phyloP scores from a whole-genome alignment of 352 stramenopile species.

The Globisporangium nunn region DNA sequence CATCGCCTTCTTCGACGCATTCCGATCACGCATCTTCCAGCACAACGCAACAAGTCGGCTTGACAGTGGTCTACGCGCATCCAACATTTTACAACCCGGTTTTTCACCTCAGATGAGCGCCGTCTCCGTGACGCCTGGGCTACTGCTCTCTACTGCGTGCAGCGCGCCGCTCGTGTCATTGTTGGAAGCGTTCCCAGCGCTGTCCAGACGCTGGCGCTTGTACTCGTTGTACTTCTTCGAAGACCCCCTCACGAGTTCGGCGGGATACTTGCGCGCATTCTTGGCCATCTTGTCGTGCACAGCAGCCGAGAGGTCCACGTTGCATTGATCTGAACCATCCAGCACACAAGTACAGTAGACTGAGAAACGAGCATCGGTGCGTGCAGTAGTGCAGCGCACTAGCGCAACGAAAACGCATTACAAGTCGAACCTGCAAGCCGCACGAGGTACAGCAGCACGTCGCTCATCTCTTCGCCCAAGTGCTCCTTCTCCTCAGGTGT shows the following conservation, averaged over 20 bases:
- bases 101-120: constrained; percentile 2
- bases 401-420: not conserved
- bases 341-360: not conserved
- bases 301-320: constrained; percentile 83
- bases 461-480: constrained; percentile 93
- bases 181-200: not conserved
- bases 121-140: constrained; percentile 1
- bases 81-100: not conserved
- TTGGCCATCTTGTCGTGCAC: constrained; percentile 92
- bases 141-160: not conserved
- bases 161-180: not conserved
- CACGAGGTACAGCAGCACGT: constrained; percentile 97
- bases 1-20: no score
- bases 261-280: constrained; percentile 84
- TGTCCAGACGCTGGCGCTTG: constrained; percentile 49
- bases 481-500: constrained; percentile 81
- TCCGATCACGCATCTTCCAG: no score
- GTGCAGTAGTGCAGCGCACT: not conserved
- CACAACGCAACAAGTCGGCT: no score
- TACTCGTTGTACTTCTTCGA: constrained; percentile 82
- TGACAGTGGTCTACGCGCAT: not conserved
- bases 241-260: constrained; percentile 41
- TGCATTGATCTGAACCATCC: constrained; percentile 57
- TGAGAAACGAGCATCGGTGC: not conserved
- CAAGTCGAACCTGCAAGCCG: constrained; percentile 67